Base-by-base conservation (phyloP, 371 early-diverging fungal genomes). In the Lichtheimia ornata region DNA sequence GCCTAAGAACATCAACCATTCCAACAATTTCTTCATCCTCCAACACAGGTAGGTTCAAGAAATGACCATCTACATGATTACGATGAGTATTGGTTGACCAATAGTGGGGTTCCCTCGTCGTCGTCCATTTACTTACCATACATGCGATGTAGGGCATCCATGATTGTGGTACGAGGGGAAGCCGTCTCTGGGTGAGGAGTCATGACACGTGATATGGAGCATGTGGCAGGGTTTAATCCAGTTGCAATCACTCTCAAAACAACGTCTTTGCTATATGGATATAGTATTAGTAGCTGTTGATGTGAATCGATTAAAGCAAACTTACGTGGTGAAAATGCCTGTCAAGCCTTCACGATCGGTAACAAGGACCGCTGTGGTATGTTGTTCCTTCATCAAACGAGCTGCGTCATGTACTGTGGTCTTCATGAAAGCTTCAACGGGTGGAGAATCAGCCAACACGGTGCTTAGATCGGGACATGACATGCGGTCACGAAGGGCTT, bases 171-270 rank as follows among this genome's bases (percentile, higher is more conserved):
- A 42, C 84, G 74, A n/a, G 89, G 77, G 24, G 84, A 66, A 5
- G 93, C 91, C 11, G 90, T 89, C 74, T 96, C 96, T 2, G 97
- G 97, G 58, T 96, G 94, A 40, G 96, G 96, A 0, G 97, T 97
- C 96, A 97, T 94, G 44, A 96, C 94, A 58, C 95, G 87, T 35
- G 93, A 88, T 35, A 95, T 94, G 43, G 90, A 87, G 66, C 95
- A 95, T 18, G 84, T 91, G 52, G 76, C 78, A 51, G 96, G 94
- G 68, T 90, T 90, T 18, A 94, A 70, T 9, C 90, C 91, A 50
- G 94, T 93, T 24, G 96, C 95, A 66, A 97, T 86, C 42, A 96
- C 96, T 53, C 96, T 86, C 52, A 95, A 81, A 30, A 96, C 96
- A 63, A 97, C 88, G 73, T 97, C 97, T 66, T 82, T 80, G 27